Evolutionary conservation across 116 monocot genomes (phyloP).

Genomic region (Papilionanthe hybrid): DNA sequence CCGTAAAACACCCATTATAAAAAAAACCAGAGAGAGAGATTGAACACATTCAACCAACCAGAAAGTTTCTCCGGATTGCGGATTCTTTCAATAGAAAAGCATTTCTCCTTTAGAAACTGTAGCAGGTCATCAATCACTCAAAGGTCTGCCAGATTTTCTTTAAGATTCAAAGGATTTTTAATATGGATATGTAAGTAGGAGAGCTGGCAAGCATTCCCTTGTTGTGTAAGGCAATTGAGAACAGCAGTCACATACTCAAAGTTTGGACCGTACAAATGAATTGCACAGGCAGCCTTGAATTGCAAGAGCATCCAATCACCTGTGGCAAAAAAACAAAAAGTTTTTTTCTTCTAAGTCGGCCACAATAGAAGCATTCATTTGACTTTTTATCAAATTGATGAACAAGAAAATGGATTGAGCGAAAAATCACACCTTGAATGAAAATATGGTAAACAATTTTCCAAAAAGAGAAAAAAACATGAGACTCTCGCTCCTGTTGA

Average conservation of each 20-base stretch:
- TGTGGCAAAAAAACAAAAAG: slow-evolving; percentile 4
- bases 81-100: too few species aligned
- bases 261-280: slow-evolving; percentile 52
- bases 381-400: too few species aligned
- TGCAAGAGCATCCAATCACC: slow-evolving; percentile 44
- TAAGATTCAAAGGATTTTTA: slow-evolving; percentile 23
- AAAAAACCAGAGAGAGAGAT: neutral
- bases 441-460: too few species aligned
- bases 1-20: neutral
- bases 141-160: slow-evolving; percentile 12
- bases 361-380: too few species aligned
- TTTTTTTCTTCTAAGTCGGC: too few species aligned
- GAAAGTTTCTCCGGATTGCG: slow-evolving; percentile 19
- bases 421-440: too few species aligned
- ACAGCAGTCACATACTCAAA: slow-evolving; percentile 41
- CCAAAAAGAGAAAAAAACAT: too few species aligned
- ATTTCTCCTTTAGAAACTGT: neutral
- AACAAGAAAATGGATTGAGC: too few species aligned
- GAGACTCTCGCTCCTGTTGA: too few species aligned
- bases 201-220: slow-evolving; percentile 8
- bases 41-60: slow-evolving; percentile 9
- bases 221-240: slow-evolving; percentile 16
- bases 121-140: neutral
- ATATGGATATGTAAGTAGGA: slow-evolving; percentile 29
- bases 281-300: slow-evolving; percentile 60